Conservation (phyloP, 768 basidiomycete species). For the Leccinum broughii region DNA sequence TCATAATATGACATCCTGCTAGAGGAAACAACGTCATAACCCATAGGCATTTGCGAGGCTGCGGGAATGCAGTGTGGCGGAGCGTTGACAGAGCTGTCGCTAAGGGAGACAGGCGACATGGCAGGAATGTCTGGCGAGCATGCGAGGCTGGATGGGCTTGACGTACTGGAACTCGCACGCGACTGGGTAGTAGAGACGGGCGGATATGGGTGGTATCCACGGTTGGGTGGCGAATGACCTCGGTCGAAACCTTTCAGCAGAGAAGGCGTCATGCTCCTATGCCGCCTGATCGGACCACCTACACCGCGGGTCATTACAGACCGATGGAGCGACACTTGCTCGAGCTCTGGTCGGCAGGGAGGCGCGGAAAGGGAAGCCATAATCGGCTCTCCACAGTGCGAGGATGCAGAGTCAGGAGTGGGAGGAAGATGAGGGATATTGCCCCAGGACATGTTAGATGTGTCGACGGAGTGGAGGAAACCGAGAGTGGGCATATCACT, state of each 20-base stretch:
- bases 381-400: conserved; percentile 45
- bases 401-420: conserved; percentile 23
- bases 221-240: conserved; percentile 44
- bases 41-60: conserved; percentile 20
- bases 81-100: conserved; percentile 11
- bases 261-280: conserved; percentile 78
- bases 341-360: conserved; percentile 67
- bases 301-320: conserved; percentile 31
- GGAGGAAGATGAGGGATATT: conserved; percentile 17
- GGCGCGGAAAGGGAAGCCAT: conserved; percentile 55
- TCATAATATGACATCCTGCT: conserved; percentile 31
- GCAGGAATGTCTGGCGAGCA: conserved; percentile 32
- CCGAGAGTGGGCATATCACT: conserved; percentile 21
- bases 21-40: conserved; percentile 27
- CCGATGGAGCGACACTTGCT: conserved; percentile 38
- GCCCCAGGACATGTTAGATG: conserved; percentile 28
- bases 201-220: conserved; percentile 62
- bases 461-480: conserved; percentile 25
- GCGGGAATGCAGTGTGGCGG: conserved; percentile 27
- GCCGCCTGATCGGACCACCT: conserved; percentile 64
- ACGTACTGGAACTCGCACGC: conserved; percentile 31
- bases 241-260: conserved; percentile 52
- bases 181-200: conserved; percentile 26
- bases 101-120: conserved; percentile 20
- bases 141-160: conserved; percentile 31